A percentile compares a stretch with the other conserved stretches of the same genome.
phyloP scores from a whole-genome alignment of 2,329 filamentous ascomycete genomes.

The Aspergillus pseudotamarii region DNA sequence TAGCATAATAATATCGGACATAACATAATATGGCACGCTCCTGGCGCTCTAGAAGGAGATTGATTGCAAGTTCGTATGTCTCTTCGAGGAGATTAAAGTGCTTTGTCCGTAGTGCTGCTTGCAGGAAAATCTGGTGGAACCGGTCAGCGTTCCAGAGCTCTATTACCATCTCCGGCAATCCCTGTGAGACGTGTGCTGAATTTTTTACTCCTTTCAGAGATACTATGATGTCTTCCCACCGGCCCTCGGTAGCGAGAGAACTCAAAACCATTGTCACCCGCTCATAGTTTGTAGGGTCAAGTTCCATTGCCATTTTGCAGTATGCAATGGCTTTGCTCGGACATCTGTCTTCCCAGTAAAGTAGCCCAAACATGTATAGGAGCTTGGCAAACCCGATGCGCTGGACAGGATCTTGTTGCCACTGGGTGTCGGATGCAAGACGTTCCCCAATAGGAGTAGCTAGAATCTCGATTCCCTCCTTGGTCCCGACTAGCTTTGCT shows the following conservation, averaged over 20 bases:
- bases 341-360: not conserved
- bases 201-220: not conserved
- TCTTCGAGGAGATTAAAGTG: conserved; percentile 20
- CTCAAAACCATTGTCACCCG: not conserved
- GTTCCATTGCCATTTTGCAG: not conserved
- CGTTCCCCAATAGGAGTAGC: not conserved
- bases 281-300: not conserved
- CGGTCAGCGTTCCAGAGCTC: conserved; percentile 15
- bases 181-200: not conserved
- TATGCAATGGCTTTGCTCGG: not conserved
- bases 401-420: not conserved
- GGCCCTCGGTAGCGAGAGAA: conserved; percentile 2
- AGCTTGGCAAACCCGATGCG: not conserved
- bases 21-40: conserved; percentile 15
- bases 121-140: conserved; percentile 18
- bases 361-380: not conserved
- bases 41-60: conserved; percentile 9
- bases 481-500: conserved; percentile 18
- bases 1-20: conserved; percentile 20
- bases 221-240: not conserved
- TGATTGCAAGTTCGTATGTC: conserved; percentile 25
- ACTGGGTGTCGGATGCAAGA: not conserved
- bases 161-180: conserved; percentile 17
- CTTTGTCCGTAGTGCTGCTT: conserved; percentile 20
- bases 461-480: conserved; percentile 19